Evolutionary conservation across 2,329 filamentous ascomycete genomes (phyloP).

Genomic region (Pezicula neosporulosa): DNA sequence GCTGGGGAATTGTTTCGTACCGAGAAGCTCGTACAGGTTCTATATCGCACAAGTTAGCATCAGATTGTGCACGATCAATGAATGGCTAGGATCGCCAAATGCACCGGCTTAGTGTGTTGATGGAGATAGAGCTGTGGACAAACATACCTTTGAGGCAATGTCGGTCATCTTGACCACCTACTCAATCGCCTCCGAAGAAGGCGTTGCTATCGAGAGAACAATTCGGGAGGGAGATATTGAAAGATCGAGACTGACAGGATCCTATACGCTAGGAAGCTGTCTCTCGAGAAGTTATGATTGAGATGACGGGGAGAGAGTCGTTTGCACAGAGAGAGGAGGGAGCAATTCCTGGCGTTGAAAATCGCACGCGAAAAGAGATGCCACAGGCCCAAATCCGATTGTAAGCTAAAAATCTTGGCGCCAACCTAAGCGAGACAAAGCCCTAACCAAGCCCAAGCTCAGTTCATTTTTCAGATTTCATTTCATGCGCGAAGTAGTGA

Average conservation of each 20-base stretch:
- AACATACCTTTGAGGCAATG: constrained; percentile 33
- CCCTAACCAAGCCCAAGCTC: background rate
- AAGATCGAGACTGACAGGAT: constrained; percentile 31
- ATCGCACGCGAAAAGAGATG: background rate
- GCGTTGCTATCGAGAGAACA: constrained; percentile 33
- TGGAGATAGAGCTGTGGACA: constrained; percentile 3
- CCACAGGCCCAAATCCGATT: background rate
- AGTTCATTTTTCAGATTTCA: background rate
- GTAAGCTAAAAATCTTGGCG: constrained; percentile 1
- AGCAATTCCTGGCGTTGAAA: background rate
- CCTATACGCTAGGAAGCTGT: constrained; percentile 32
- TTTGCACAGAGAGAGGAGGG: background rate
- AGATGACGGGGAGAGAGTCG: background rate
- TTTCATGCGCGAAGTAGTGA: background rate
- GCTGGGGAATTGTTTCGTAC: constrained; percentile 50
- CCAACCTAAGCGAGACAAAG: background rate
- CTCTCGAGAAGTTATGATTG: constrained; percentile 27
- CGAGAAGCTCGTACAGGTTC: constrained; percentile 98
- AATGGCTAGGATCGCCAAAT: constrained; percentile 1
- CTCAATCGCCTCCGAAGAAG: constrained; percentile 34
- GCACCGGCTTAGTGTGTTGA: constrained; percentile 10
- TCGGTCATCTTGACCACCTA: constrained; percentile 32
- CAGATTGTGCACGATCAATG: constrained; percentile 11
- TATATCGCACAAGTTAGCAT: constrained; percentile 43
- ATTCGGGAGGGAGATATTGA: constrained; percentile 22